Percentiles rank a stretch among this genome's conserved stretches.
Evolutionary conservation across 1,139 yeast species (phyloP).

Genomic region (Diutina rugosa): DNA sequence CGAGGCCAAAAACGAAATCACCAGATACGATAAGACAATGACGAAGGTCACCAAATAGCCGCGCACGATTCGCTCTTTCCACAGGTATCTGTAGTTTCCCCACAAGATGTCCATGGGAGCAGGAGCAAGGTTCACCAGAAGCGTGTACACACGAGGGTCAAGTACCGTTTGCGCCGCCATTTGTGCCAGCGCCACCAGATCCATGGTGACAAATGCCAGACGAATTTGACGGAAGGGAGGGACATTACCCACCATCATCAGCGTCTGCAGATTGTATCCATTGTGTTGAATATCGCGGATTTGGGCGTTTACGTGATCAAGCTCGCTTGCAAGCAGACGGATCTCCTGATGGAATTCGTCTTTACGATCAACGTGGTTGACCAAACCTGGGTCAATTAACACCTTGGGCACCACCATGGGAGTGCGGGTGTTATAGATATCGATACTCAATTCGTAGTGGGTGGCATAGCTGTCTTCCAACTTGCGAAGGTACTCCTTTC

Average conservation of each 20-base stretch:
- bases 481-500: slow-evolving; percentile 19
- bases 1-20: slow-evolving; percentile 54
- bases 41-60: slow-evolving; percentile 50
- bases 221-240: not conserved
- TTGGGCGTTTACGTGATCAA: slow-evolving; percentile 6
- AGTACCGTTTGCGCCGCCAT: slow-evolving; percentile 82
- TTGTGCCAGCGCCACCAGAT: slow-evolving; percentile 76
- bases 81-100: slow-evolving; percentile 56
- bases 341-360: not conserved
- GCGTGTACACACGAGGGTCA: slow-evolving; percentile 64
- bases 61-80: slow-evolving; percentile 41
- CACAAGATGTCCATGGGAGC: slow-evolving; percentile 82
- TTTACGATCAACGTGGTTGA: not conserved
- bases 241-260: slow-evolving; percentile 2
- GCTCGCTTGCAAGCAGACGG: slow-evolving; percentile 6
- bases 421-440: slow-evolving; percentile 14
- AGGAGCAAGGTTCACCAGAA: slow-evolving; percentile 69
- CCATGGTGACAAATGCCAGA: slow-evolving; percentile 77
- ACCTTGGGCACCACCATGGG: slow-evolving; percentile 7
- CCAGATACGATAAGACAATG: slow-evolving; percentile 29
- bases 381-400: not conserved
- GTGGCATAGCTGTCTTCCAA: slow-evolving; percentile 36
- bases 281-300: slow-evolving; percentile 1
- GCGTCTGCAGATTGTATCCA: not conserved
- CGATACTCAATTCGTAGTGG: slow-evolving; percentile 31